Evolutionary conservation across 805 yeast species (phyloP).

Genomic region (Barnettozyma sp.): DNA sequence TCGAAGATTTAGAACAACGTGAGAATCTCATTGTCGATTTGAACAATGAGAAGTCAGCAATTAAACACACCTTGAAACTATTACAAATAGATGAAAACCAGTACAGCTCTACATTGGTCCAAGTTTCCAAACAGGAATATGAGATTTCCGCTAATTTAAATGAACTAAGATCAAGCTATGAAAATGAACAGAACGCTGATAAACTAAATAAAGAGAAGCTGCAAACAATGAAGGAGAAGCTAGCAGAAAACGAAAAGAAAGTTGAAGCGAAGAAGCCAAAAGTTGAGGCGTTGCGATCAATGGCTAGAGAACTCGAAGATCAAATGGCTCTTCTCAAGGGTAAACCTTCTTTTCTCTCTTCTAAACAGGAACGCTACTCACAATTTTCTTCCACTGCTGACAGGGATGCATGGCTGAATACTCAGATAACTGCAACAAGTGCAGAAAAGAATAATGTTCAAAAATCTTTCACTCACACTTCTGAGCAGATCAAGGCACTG

Average conservation of each 20-base stretch:
- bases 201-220: slow-evolving; percentile 19
- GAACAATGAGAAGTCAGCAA: slow-evolving; percentile 37
- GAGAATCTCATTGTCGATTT: slow-evolving; percentile 45
- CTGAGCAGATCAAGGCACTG: slow-evolving; percentile 18
- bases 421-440: slow-evolving; percentile 38
- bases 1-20: slow-evolving; percentile 52
- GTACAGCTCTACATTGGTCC: slow-evolving; percentile 42
- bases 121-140: slow-evolving; percentile 41
- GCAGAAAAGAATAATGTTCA: slow-evolving; percentile 23
- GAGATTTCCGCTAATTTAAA: slow-evolving; percentile 41
- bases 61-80: slow-evolving; percentile 44
- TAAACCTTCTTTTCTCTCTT: slow-evolving; percentile 51
- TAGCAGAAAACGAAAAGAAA: slow-evolving; percentile 30
- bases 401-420: slow-evolving; percentile 59
- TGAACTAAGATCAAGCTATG: slow-evolving; percentile 30
- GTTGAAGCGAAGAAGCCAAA: slow-evolving; percentile 35
- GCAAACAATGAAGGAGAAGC: slow-evolving; percentile 21
- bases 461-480: slow-evolving; percentile 1
- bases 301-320: slow-evolving; percentile 36
- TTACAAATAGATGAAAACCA: slow-evolving; percentile 52
- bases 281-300: slow-evolving; percentile 30
- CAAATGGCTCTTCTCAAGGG: slow-evolving; percentile 37
- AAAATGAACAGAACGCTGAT: slow-evolving; percentile 30
- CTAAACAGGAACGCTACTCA: slow-evolving; percentile 65
- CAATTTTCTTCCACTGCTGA: slow-evolving; percentile 49